Conservation (phyloP, 2,329 filamentous ascomycete genomes). For the Ampelomyces quisqualis region DNA sequence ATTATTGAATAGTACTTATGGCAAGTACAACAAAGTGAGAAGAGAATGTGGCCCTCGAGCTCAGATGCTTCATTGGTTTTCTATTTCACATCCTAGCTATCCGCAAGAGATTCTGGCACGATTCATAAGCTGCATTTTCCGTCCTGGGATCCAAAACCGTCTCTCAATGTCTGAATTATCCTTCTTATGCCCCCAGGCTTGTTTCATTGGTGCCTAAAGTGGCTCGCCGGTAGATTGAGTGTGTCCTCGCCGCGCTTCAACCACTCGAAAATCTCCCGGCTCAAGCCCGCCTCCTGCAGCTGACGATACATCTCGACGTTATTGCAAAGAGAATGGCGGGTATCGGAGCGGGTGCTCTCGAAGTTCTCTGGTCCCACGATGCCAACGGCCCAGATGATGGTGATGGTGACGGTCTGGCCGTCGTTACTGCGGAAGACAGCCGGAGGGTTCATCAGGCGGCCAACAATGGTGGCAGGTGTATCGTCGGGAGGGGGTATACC, state of each 20-base stretch:
- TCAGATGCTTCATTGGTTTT: no score
- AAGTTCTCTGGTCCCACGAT: not conserved
- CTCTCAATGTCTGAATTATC: not conserved
- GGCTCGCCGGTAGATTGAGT: not conserved
- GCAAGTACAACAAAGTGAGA: no score
- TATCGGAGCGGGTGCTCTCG: not conserved
- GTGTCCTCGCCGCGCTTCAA: not conserved
- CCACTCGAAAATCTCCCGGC: not conserved
- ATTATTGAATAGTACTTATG: no score
- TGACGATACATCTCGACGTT: not conserved
- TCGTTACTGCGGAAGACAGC: not conserved
- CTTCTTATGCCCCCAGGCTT: no score
- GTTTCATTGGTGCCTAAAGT: not conserved
- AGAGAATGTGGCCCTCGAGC: no score
- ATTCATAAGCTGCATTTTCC: no score
- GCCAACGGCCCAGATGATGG: not conserved
- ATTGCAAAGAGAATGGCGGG: not conserved
- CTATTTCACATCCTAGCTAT: no score
- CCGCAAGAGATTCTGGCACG: no score
- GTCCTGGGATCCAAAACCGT: not conserved
- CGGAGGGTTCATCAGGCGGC: not conserved
- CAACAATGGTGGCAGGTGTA: not conserved
- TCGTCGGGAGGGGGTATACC: not conserved
- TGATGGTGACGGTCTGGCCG: not conserved
- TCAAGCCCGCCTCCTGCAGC: not conserved